Base-by-base conservation (phyloP, 495 filamentous ascomycete species). In the Xylaria venustula region DNA sequence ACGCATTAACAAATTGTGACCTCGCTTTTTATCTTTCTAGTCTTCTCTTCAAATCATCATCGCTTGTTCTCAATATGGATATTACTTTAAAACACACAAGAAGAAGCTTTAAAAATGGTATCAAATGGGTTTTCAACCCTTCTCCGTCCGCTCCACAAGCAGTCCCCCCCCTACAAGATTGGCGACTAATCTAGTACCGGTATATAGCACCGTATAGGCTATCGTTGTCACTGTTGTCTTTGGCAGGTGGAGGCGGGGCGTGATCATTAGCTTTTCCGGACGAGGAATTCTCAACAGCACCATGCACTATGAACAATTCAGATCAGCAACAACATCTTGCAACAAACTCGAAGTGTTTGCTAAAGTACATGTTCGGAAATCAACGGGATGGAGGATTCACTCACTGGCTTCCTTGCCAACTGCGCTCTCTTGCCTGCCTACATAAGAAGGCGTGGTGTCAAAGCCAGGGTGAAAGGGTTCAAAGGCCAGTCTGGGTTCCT, bases 401-500 rank as follows among this genome's bases (percentile, higher is more conserved):
- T 73, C 68, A 73, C 75, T 78, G 3, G 72, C 62, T 17, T 70
- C 63, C 51, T 74, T 72, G 17, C 65, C 69, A 4, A 72, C 51
- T 2, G 69, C 66, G 48, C 71, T 74, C 37, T 76, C 70, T 47
- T 77, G 75, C 41, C 71, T 65, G 22, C 65, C 70, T 2, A 65
- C 36, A 47, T 77, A 76, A 51, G 72, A 72, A 32, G 67, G 70
- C 8, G 70, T 73, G 17, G 65, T 63, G 40, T 70, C 65, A 47
- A 83, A 83, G 0, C 81, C 81, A 3, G 81, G 81, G 62, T 84
- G 80, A 58, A 75, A 84, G 7, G 81, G 81, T 62, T 84, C 81
- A 56, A 73, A 79, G 14, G 67, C 66, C 7, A 79, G 63, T 5
- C 72, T 67, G 2, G 67, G 66, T 14, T 71, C 58, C 26, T 56